Conservation (phyloP, 805 yeast species). For the Ogataea kodamae region DNA sequence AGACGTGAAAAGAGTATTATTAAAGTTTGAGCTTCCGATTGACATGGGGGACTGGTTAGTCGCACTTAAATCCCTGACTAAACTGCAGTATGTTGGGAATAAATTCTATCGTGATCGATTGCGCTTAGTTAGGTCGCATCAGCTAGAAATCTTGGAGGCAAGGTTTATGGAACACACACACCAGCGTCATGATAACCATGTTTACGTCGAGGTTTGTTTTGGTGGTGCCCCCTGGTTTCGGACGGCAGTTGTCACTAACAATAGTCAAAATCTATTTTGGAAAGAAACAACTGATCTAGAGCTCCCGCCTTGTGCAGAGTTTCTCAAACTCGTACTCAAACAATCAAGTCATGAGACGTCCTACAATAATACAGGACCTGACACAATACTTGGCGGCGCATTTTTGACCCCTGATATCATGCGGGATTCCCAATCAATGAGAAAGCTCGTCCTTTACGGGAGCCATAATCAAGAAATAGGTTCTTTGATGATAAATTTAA, state of each 20-base stretch:
- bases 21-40: slow-evolving; percentile 62
- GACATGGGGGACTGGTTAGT: slow-evolving; percentile 79
- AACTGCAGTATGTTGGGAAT: slow-evolving; percentile 44
- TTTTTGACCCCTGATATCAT: slow-evolving; percentile 52
- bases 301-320: slow-evolving; percentile 52
- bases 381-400: slow-evolving; percentile 50
- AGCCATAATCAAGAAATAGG: slow-evolving; percentile 47
- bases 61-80: slow-evolving; percentile 60
- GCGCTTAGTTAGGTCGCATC: slow-evolving; percentile 51
- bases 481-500: slow-evolving; percentile 49
- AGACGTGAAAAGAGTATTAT: slow-evolving; percentile 37
- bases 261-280: slow-evolving; percentile 66
- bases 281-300: slow-evolving; percentile 70
- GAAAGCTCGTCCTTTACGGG: slow-evolving; percentile 21
- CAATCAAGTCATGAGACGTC: slow-evolving; percentile 12
- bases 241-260: slow-evolving; percentile 58
- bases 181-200: slow-evolving; percentile 8
- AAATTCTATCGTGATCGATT: slow-evolving; percentile 34
- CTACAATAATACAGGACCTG: slow-evolving; percentile 26
- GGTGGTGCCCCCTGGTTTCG: slow-evolving; percentile 78
- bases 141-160: slow-evolving; percentile 64
- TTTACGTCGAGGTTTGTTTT: slow-evolving; percentile 68
- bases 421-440: slow-evolving; percentile 27
- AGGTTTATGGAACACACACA: slow-evolving; percentile 36
- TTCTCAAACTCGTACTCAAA: slow-evolving; percentile 46